phyloP scores from a whole-genome alignment of 2,329 filamentous ascomycete species.

The Colletotrichum scovillei region DNA sequence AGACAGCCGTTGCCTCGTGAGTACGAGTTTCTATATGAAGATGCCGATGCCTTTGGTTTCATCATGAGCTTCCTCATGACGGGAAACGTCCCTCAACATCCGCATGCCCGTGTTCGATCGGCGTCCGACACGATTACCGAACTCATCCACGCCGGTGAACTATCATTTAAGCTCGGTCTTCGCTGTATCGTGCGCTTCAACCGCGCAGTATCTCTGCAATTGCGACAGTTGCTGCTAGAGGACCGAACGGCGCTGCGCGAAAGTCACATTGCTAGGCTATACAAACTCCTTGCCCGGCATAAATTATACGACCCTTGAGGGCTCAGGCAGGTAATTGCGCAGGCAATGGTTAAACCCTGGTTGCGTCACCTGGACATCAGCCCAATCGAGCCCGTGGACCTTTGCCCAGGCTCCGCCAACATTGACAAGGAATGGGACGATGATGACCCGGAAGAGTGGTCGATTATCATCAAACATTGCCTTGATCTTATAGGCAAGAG shows the following conservation, averaged over 20 bases:
- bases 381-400: too few species aligned
- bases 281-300: neutral
- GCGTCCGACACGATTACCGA: neutral
- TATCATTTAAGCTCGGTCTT: conserved; percentile 1
- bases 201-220: neutral
- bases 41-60: conserved; percentile 6
- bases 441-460: neutral
- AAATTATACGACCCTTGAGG: neutral
- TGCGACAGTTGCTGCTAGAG: conserved; percentile 20
- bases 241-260: neutral
- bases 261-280: neutral
- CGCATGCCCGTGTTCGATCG: neutral
- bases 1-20: neutral
- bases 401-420: too few species aligned
- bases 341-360: conserved; percentile 27
- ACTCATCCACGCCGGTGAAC: conserved; percentile 5
- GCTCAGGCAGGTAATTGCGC: conserved; percentile 1
- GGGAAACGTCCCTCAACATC: conserved; percentile 12
- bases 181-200: neutral
- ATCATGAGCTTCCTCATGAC: conserved; percentile 22
- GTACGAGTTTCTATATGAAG: neutral
- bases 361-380: conserved; percentile 11
- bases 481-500: neutral
- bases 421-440: too few species aligned
- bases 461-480: neutral